phyloP scores from a whole-genome alignment of 2,329 filamentous ascomycete species.

The Westerdykella aurantiaca region DNA sequence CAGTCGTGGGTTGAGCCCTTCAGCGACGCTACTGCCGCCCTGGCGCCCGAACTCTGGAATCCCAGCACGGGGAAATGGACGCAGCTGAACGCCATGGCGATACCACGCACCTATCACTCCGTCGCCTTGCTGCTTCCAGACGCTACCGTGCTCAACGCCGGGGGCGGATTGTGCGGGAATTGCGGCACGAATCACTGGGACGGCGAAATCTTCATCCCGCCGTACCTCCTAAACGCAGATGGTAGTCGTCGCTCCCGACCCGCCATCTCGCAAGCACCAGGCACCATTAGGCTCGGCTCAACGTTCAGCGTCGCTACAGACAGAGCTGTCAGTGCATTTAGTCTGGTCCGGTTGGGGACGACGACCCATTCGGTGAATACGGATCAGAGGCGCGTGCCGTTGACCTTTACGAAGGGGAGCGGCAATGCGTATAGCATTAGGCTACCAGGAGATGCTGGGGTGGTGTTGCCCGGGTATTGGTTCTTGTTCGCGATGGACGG shows the following conservation, averaged over 20 bases:
- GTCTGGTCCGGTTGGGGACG: slow-evolving; percentile 47
- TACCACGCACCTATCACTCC: slow-evolving; percentile 26
- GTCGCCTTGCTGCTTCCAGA: slow-evolving; percentile 24
- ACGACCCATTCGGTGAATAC: slow-evolving; percentile 54
- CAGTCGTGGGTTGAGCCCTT: slow-evolving; percentile 15
- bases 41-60: slow-evolving; percentile 20
- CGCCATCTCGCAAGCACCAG: slow-evolving; percentile 34
- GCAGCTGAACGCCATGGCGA: slow-evolving; percentile 15
- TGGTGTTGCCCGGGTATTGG: slow-evolving; percentile 51
- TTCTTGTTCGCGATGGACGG: slow-evolving; percentile 49
- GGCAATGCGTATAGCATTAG: slow-evolving; percentile 37
- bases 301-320: slow-evolving; percentile 29
- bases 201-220: slow-evolving; percentile 51
- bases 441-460: slow-evolving; percentile 46
- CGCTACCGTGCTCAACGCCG: slow-evolving; percentile 19
- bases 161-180: slow-evolving; percentile 43
- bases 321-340: slow-evolving; percentile 27
- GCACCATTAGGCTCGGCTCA: slow-evolving; percentile 26
- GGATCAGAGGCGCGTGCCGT: slow-evolving; percentile 51
- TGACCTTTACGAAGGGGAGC: slow-evolving; percentile 25
- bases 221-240: slow-evolving; percentile 49
- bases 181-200: slow-evolving; percentile 48
- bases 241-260: slow-evolving; percentile 43
- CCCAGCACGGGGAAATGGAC: slow-evolving; percentile 18
- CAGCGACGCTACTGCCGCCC: slow-evolving; percentile 14